Evolutionary conservation across 176 grass and related monocot genomes (phyloP).

Genomic region (Melocanna baccifera): DNA sequence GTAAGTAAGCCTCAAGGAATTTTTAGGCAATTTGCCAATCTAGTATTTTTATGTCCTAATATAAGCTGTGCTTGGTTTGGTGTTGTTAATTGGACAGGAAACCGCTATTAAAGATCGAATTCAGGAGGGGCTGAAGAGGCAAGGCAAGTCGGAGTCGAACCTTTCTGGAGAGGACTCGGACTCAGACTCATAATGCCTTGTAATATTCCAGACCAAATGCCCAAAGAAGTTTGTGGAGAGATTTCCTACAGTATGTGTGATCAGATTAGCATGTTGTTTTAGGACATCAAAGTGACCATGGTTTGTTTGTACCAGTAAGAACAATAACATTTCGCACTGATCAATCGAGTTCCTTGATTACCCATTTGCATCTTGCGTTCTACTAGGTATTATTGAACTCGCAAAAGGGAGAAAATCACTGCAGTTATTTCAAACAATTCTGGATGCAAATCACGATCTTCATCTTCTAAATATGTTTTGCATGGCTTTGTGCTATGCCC

Average conservation of each 20-base stretch:
- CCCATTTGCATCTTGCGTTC: background rate
- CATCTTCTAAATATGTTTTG: background rate
- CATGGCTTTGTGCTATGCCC: background rate
- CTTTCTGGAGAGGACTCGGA: slow-evolving; percentile 33
- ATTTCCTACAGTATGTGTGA: slow-evolving; percentile 5
- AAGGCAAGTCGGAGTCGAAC: slow-evolving; percentile 31
- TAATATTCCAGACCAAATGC: background rate
- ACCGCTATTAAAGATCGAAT: slow-evolving; percentile 62
- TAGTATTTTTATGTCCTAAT: background rate
- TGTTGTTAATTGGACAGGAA: slow-evolving; percentile 45
- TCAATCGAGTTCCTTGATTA: background rate
- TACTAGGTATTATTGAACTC: background rate
- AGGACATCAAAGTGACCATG: slow-evolving; percentile 8
- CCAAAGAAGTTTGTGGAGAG: background rate
- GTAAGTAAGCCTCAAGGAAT: slow-evolving; percentile 34
- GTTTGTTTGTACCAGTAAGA: slow-evolving; percentile 24
- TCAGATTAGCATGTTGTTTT: slow-evolving; percentile 37
- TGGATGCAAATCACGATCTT: background rate
- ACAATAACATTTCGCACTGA: slow-evolving; percentile 3
- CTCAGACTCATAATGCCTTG: slow-evolving; percentile 11
- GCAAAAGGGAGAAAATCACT: background rate
- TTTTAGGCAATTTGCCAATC: background rate
- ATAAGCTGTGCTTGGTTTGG: background rate
- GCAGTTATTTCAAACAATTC: background rate
- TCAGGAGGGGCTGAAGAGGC: slow-evolving; percentile 67